Percentiles rank a stretch among this genome's conserved stretches.
phyloP scores from a whole-genome alignment of 176 grass and related monocot genomes.

The Alloteropsis semialata region DNA sequence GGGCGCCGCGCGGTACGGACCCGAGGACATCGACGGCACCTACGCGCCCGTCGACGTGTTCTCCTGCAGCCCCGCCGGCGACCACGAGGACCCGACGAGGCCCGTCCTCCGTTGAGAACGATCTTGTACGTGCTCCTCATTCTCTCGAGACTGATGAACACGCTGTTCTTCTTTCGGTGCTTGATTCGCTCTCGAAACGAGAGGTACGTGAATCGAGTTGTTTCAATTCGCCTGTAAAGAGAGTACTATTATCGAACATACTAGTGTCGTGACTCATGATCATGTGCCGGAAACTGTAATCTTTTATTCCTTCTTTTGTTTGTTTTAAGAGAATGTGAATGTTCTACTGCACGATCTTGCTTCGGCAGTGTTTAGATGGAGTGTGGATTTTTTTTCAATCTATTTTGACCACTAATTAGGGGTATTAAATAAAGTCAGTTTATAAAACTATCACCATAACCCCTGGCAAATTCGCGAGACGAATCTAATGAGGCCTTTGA shows the following conservation, averaged over 20 bases:
- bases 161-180: background rate
- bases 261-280: background rate
- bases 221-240: background rate
- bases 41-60: constrained; percentile 50
- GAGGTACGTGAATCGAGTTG: background rate
- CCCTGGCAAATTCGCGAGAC: too few relatives aligned
- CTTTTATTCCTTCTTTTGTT: background rate
- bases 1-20: background rate
- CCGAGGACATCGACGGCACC: constrained; percentile 41
- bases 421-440: too few relatives aligned
- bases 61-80: constrained; percentile 37
- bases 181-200: background rate
- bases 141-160: background rate
- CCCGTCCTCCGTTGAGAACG: constrained; percentile 14
- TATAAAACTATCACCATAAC: too few relatives aligned
- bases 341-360: background rate
- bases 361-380: too few relatives aligned
- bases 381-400: too few relatives aligned
- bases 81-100: constrained; percentile 38
- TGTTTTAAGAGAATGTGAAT: background rate
- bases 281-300: background rate
- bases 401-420: too few relatives aligned
- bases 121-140: background rate
- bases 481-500: too few relatives aligned
- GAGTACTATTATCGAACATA: background rate